These are phyloP conservation scores for Acidomyces sp. DNA, from an alignment of 495 filamentous ascomycete species.

Conservation along the genomic window DNA sequence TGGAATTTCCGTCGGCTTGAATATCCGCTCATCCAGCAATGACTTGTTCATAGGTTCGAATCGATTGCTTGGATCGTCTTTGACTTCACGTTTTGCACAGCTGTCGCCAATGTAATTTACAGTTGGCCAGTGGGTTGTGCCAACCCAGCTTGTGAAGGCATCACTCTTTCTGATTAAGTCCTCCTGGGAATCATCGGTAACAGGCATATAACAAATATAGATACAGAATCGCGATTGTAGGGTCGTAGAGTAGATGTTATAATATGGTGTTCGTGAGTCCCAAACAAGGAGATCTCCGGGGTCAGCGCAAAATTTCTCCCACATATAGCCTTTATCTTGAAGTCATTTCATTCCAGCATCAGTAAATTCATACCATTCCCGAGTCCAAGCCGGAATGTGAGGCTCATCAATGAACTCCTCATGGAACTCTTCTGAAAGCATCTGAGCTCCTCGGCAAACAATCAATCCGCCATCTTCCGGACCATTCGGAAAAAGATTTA, in stretches of 20 bases:
- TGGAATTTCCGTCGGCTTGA: slow-evolving; percentile 26
- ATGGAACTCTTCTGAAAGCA: slow-evolving; percentile 31
- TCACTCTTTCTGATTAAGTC: slow-evolving; percentile 28
- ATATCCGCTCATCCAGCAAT: slow-evolving; percentile 23
- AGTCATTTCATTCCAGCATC: slow-evolving; percentile 32
- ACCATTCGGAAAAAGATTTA: slow-evolving; percentile 34
- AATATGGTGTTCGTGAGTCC: slow-evolving; percentile 34
- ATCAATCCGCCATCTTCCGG: slow-evolving; percentile 34
- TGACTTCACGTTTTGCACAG: slow-evolving; percentile 19
- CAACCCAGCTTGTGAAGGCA: slow-evolving; percentile 27
- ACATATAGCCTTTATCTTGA: slow-evolving; percentile 27
- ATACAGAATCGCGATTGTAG: slow-evolving; percentile 31
- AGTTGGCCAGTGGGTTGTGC: slow-evolving; percentile 35
- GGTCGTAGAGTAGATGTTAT: slow-evolving; percentile 28
- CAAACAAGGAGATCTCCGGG: slow-evolving; percentile 34
- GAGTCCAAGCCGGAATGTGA: slow-evolving; percentile 26
- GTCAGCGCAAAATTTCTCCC: slow-evolving; percentile 30
- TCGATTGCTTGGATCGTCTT: slow-evolving; percentile 28
- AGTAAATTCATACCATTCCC: slow-evolving; percentile 30
- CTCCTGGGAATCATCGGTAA: slow-evolving; percentile 25
- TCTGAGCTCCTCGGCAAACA: slow-evolving; percentile 31
- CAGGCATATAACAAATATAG: slow-evolving; percentile 34
- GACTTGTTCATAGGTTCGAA: slow-evolving; percentile 28
- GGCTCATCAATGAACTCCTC: slow-evolving; percentile 27
- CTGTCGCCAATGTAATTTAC: slow-evolving; percentile 23